Evolutionary conservation across 2,329 filamentous ascomycete genomes (phyloP).

Genomic region (Ophiostoma fasciatum): DNA sequence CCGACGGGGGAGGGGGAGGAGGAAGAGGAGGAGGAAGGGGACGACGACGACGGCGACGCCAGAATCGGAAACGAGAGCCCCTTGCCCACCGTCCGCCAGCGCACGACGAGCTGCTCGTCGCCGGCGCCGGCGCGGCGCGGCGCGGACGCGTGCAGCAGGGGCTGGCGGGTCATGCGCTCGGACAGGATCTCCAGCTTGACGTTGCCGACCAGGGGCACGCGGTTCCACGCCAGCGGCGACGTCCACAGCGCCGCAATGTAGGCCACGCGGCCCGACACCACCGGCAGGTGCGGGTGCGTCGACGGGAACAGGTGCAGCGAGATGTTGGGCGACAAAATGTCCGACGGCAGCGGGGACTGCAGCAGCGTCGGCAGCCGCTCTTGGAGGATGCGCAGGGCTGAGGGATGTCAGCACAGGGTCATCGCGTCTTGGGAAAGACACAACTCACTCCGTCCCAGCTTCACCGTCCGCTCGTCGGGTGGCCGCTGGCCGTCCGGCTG

Average conservation of each 20-base stretch:
- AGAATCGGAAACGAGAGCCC: neutral
- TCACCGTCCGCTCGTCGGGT: constrained; percentile 40
- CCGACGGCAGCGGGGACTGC: constrained; percentile 52
- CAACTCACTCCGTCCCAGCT: constrained; percentile 43
- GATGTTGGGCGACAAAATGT: constrained; percentile 63
- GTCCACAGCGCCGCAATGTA: constrained; percentile 95
- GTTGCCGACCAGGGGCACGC: constrained; percentile 79
- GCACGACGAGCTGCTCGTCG: constrained; percentile 74
- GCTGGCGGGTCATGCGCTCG: constrained; percentile 65
- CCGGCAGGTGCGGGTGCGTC: constrained; percentile 77
- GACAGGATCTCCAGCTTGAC: constrained; percentile 77
- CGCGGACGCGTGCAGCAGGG: constrained; percentile 24
- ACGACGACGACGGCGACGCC: neutral
- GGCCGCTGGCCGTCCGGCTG: constrained; percentile 14
- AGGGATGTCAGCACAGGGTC: too few relatives aligned
- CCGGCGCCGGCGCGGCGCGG: constrained; percentile 32
- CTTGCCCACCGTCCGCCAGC: constrained; percentile 58
- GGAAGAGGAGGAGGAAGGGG: neutral
- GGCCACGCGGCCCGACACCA: constrained; percentile 77
- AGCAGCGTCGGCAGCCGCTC: constrained; percentile 52
- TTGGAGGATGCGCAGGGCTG: constrained; percentile 51
- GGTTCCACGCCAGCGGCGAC: constrained; percentile 88
- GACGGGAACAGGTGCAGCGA: constrained; percentile 56
- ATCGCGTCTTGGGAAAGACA: too few relatives aligned
- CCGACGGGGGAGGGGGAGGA: constrained; percentile 8